Evolutionary conservation across 345 rosid genomes (phyloP), one percentile per base, ranked within the genome.

Genomic region (Eucalyptus curtisii): DNA sequence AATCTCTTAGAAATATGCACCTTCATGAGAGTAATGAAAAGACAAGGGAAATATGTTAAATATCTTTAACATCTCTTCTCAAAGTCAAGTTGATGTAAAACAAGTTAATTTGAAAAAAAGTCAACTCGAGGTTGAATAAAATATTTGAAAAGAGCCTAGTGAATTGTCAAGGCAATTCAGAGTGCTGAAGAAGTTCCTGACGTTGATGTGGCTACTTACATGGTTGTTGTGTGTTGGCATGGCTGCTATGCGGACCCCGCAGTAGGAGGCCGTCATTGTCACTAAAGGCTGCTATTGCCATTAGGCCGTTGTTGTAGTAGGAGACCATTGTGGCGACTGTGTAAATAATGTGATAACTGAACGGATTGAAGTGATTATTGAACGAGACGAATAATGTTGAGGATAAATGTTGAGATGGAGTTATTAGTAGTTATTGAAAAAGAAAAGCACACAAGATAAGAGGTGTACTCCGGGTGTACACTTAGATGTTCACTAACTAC

Each of bases 381-480:
- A 59, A 27, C 1, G 4, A 12, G 66, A 27, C 3, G 2, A 27
- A 59, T 12, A 11, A 59, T 27, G 31, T 5, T 25, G 14, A 57
- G 66, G n/a, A 24, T 10, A 12, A 5, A 9, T 55, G 59, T 55
- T 22, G 61, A 55, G 30, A 59, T 25, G 7, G 66, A 59, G 66
- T 25, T 27, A 59, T 59, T 12, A 59, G 3, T 59, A 12, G 66
- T 59, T 27, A 59, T 59, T 59, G 66, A 59, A 59, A 59, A 27
- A 27, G n/a, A 12, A 59, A 59, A 59, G 2, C 7, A 59, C 66
- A 27, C 15, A 59, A 27, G 31, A 25, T 59, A 12, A 59, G 66
- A 25, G 31, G 16, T 25, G 66, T 59, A 3, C 3, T 55, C 13
- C 0, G 0, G 13, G 13, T 55, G 61, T 25, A 0, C 61, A 55